Conservation (phyloP, 495 filamentous ascomycete species). For the Astrocystis sublimbata region DNA sequence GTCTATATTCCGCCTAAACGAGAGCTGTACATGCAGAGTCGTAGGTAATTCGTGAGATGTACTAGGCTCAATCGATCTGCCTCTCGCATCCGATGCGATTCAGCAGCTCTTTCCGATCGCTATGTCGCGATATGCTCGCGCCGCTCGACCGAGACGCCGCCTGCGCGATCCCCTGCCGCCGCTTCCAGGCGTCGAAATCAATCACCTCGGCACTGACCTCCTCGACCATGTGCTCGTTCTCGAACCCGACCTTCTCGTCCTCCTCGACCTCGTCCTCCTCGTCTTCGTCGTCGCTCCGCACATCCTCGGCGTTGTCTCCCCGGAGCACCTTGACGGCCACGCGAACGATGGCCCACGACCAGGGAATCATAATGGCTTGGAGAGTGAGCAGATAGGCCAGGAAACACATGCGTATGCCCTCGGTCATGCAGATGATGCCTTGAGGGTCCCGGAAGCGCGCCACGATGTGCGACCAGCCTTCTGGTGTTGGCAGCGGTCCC, state of each 20-base stretch:
- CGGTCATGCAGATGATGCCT: slow-evolving; percentile 65
- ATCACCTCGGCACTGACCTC: slow-evolving; percentile 17
- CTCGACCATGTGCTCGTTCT: slow-evolving; percentile 11
- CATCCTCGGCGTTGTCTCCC: slow-evolving; percentile 66
- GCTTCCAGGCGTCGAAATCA: slow-evolving; percentile 15
- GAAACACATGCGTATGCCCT: slow-evolving; percentile 61
- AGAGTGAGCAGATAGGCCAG: slow-evolving; percentile 61
- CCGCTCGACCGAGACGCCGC: slow-evolving; percentile 12
- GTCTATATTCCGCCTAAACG: background rate
- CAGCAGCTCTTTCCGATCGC: slow-evolving; percentile 54
- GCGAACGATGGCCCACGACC: slow-evolving; percentile 66
- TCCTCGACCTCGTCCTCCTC: slow-evolving; percentile 44
- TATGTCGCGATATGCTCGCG: slow-evolving; percentile 49
- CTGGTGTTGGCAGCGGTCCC: slow-evolving; percentile 55
- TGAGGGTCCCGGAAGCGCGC: slow-evolving; percentile 57
- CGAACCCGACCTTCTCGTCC: slow-evolving; percentile 33
- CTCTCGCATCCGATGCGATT: slow-evolving; percentile 58
- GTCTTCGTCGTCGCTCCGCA: slow-evolving; percentile 67
- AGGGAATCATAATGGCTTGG: slow-evolving; percentile 70
- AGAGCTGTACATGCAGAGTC: background rate
- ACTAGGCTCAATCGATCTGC: slow-evolving; percentile 19
- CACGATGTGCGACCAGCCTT: slow-evolving; percentile 53
- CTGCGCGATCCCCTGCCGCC: slow-evolving; percentile 9
- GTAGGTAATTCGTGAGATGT: background rate
- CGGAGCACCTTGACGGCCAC: slow-evolving; percentile 65